Base-by-base conservation (phyloP, 2,329 filamentous ascomycete species). In the Drechslerella coelobrocha region DNA sequence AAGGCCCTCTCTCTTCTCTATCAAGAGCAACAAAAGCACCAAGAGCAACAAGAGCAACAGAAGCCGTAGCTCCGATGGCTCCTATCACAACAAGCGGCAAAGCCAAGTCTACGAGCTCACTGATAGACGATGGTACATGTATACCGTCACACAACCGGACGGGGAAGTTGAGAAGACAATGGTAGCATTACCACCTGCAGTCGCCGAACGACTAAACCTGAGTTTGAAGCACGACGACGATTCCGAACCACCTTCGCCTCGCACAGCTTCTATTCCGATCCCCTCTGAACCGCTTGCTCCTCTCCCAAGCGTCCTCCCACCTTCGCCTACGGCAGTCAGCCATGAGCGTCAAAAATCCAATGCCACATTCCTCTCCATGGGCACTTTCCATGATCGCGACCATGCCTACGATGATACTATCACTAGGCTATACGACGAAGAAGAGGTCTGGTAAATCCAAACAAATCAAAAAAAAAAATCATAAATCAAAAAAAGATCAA, bases 91-190 rank as follows among this genome's bases (percentile, higher is more conserved):
- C 57, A 69, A 62, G 52, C 65, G 65, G 59, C 65, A 69, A 54
- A 69, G 65, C 45, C 65, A 69, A 21, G 57, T 69, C 65, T 69
- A 69, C 50, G 65, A 69, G 53, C 65, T 69, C 14, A 69, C 65
- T n/a, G 65, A 69, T 59, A 62, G 65, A 69, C 51, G 65, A 57
- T 69, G 65, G 65, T 69, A 69, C 65, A 69, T 62, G 65, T 69
- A 69, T 47, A 47, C 57, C 31, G 57, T 62, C 52, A 62, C 57
- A 62, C 65, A 69, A 54, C 65, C 65, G 29, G 65, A 62, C 29
- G 65, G 65, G 24, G 65, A 62, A 48, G 57, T 62, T 29, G 65
- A 69, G 45, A 69, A 69, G 47, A 61, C 60, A 48, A 53, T 62
- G 52, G 65, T 69, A 17, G 57, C 65, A 53, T 50, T 69, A 27